Base-by-base conservation (phyloP, 2,329 filamentous ascomycete species). In the Aspergillus chevalieri region DNA sequence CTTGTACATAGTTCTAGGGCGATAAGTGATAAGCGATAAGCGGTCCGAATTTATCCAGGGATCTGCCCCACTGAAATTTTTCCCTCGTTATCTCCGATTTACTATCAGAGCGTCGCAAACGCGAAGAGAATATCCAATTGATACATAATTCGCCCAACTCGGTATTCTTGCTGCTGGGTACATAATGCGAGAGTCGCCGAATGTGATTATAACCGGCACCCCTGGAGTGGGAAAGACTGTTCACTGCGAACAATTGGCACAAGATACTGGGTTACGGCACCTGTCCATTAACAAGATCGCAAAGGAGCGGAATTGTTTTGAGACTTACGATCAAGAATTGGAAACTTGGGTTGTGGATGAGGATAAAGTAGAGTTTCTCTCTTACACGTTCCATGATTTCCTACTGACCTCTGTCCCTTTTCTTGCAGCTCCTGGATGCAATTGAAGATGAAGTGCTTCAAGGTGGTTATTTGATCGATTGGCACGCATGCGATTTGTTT, bases 401-500 rank as follows among this genome's bases (percentile, higher is more conserved):
- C 14, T 33, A 43, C 24, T 36, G 9, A 24, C 43, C 49, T 19
- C 21, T 22, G 21, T 22, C 21, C 21, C 21, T 6, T 22, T 51
- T 30, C 12, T 26, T n/a, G 34, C 53, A 67, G 84, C 74, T 98
- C 28, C 79, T 98, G 19, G 93, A 98, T 66, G 82, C 87, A 44
- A 86, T 98, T 50, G 93, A 97, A 72, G 81, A 87, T 49, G 85
- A 93, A 53, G 79, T 88, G 36, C 80, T 84, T 54, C 73, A 80
- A 17, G 92, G 92, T 50, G 93, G 93, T 17, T 88, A 83, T 69
- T 83, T 98, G 59, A 87, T 98, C 64, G 93, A 98, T 74, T 98
- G 93, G 92, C 93, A 98, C 72, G 92, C 91, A 2, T 97, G 92
- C 74, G 93, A 97, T 63, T 74, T 97, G 19, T 97, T 97, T 65